Conservation (phyloP, 495 filamentous ascomycete genomes). For the Polyplosphaeria fusca region DNA sequence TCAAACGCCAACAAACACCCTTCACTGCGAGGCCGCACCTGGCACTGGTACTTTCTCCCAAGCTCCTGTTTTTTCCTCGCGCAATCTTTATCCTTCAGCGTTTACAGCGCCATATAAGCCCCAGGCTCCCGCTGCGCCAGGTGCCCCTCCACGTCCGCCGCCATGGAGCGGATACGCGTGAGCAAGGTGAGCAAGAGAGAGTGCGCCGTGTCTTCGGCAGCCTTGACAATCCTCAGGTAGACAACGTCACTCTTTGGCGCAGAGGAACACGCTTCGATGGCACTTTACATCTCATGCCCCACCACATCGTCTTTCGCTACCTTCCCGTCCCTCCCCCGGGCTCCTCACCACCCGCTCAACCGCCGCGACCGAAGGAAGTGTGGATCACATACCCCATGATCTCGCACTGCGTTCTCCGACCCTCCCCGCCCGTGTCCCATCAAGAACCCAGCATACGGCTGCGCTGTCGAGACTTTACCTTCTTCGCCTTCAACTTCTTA, state of each 20-base stretch:
- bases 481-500: slow-evolving; percentile 83
- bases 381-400: slow-evolving; percentile 97
- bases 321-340: slow-evolving; percentile 31
- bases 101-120: too few relatives aligned
- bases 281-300: slow-evolving; percentile 40
- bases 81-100: too few relatives aligned
- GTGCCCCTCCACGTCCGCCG: not conserved
- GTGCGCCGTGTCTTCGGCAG: not conserved
- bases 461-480: slow-evolving; percentile 87
- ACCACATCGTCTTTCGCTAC: slow-evolving; percentile 46
- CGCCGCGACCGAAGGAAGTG: slow-evolving; percentile 52
- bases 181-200: slow-evolving; percentile 19
- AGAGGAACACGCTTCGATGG: slow-evolving; percentile 29
- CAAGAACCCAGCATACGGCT: slow-evolving; percentile 80
- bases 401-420: slow-evolving; percentile 41
- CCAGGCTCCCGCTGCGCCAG: not conserved
- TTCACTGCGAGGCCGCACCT: too few relatives aligned
- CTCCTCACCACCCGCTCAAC: slow-evolving; percentile 47
- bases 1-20: too few relatives aligned
- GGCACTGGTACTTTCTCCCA: too few relatives aligned
- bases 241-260: slow-evolving; percentile 35
- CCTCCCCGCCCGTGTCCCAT: slow-evolving; percentile 66
- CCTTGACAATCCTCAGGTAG: slow-evolving; percentile 23
- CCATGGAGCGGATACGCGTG: slow-evolving; percentile 31
- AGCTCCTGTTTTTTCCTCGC: too few relatives aligned